phyloP scores from a whole-genome alignment of 371 early-diverging fungal species.

The Rhizopus microsporus region DNA sequence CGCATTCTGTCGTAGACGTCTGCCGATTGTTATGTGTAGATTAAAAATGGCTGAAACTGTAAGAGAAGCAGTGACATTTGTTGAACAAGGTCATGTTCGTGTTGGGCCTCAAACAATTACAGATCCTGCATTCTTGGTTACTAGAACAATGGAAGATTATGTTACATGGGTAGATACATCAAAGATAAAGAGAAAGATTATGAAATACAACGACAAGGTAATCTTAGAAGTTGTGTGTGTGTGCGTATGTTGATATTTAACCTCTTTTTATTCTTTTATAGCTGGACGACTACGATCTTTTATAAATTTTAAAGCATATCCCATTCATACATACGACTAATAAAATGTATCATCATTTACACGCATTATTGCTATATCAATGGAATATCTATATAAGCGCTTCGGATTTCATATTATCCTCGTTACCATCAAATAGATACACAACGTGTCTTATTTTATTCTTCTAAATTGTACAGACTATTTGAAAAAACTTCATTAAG shows the following conservation, averaged over 20 bases:
- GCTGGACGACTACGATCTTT: conserved; percentile 70
- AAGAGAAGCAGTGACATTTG: conserved; percentile 90
- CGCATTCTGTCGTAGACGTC: conserved; percentile 90
- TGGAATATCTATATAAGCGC: no score
- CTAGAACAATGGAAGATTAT: conserved; percentile 95
- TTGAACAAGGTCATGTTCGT: conserved; percentile 98
- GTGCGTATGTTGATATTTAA: neutral
- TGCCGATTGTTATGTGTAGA: conserved; percentile 94
- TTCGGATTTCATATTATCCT: no score
- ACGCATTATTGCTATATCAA: no score
- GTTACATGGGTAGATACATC: conserved; percentile 99
- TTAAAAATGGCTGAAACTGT: conserved; percentile 97
- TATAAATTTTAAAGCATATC: conserved; percentile 41
- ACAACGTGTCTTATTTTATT: neutral
- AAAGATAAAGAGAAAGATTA: conserved; percentile 97
- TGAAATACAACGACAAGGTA: conserved; percentile 97
- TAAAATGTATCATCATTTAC: no score
- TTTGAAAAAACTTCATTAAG: no score
- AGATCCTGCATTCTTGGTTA: conserved; percentile 92
- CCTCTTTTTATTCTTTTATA: conserved; percentile 24
- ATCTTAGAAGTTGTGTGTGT: neutral
- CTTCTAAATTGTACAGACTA: no score
- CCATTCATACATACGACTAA: neutral
- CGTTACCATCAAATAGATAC: no score
- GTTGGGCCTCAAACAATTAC: conserved; percentile 93